Evolutionary conservation across 2,329 filamentous ascomycete genomes (phyloP).

Genomic region (Gremmenia infestans): DNA sequence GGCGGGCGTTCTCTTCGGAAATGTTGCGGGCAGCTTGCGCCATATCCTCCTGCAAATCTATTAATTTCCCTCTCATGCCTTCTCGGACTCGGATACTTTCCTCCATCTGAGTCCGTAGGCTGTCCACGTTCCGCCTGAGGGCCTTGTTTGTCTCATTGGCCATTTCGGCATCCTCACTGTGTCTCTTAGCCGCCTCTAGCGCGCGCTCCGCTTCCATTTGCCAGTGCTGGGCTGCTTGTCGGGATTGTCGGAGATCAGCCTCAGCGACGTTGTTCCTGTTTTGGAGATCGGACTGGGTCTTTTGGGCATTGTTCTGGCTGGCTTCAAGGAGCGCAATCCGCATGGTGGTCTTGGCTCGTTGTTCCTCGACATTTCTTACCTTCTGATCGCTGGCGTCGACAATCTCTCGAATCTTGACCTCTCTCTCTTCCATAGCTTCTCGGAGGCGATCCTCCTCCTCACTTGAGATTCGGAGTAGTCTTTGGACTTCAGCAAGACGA

Average conservation of each 20-base stretch:
- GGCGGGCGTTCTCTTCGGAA: slow-evolving; percentile 74
- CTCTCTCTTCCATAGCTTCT: slow-evolving; percentile 62
- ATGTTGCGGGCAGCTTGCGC: slow-evolving; percentile 71
- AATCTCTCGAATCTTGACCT: slow-evolving; percentile 60
- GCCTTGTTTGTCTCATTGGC: slow-evolving; percentile 62
- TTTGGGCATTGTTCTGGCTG: slow-evolving; percentile 53
- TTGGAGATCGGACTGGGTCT: slow-evolving; percentile 50
- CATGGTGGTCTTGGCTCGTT: slow-evolving; percentile 51
- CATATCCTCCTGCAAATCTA: slow-evolving; percentile 85
- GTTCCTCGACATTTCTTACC: slow-evolving; percentile 55
- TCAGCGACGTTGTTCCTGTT: slow-evolving; percentile 51
- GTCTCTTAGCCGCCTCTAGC: slow-evolving; percentile 59
- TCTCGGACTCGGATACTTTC: slow-evolving; percentile 83
- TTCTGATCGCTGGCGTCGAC: slow-evolving; percentile 66
- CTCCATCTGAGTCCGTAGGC: slow-evolving; percentile 71
- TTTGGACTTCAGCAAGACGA: slow-evolving; percentile 65
- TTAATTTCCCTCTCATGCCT: slow-evolving; percentile 76
- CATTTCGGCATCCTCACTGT: slow-evolving; percentile 53
- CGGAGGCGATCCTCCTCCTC: slow-evolving; percentile 67
- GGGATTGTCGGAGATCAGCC: slow-evolving; percentile 48
- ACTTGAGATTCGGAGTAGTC: slow-evolving; percentile 62
- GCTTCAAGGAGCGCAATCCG: slow-evolving; percentile 64
- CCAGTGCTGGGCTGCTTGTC: slow-evolving; percentile 56
- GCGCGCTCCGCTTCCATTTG: slow-evolving; percentile 56
- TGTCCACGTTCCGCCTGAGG: slow-evolving; percentile 67